Percentiles rank a stretch among this genome's conserved stretches.
phyloP scores from a whole-genome alignment of 306 rosid genomes.

The Sicyos edulis region DNA sequence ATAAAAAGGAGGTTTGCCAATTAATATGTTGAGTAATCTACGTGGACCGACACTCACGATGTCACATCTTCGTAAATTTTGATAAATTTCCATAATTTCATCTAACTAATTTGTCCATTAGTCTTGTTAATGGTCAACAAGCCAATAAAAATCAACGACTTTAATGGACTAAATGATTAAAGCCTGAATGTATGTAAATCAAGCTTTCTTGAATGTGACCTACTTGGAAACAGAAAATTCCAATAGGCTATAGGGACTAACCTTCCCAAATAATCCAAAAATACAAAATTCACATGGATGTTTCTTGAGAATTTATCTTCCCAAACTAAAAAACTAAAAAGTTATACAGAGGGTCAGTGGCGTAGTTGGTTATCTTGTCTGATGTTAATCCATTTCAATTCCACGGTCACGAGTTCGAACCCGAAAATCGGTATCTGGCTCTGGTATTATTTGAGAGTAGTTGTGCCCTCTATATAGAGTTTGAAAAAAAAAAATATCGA shows the following conservation, averaged over 20 bases:
- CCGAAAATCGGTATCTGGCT: no score
- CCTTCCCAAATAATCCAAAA: conserved; percentile 3
- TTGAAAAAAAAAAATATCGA: no score
- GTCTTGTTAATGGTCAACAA: neutral
- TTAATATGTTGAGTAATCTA: neutral
- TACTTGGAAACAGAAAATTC: neutral
- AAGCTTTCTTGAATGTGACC: neutral
- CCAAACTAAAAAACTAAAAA: no score
- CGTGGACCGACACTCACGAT: conserved; percentile 1
- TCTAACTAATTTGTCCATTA: conserved; percentile 6
- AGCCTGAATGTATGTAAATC: neutral
- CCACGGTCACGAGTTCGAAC: no score
- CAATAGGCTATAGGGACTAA: neutral
- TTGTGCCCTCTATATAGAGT: no score
- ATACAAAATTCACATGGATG: neutral
- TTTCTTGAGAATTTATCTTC: neutral
- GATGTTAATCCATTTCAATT: no score
- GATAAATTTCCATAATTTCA: conserved; percentile 5
- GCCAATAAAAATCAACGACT: neutral
- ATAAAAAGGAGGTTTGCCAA: no score
- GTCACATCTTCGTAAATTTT: neutral
- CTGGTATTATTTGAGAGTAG: no score
- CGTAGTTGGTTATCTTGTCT: no score
- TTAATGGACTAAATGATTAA: conserved; percentile 12
- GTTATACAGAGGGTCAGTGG: no score